Evolutionary conservation across 805 yeast genomes (phyloP), one percentile per base, ranked within the genome.

Genomic region (Jamesozyma hellenica): DNA sequence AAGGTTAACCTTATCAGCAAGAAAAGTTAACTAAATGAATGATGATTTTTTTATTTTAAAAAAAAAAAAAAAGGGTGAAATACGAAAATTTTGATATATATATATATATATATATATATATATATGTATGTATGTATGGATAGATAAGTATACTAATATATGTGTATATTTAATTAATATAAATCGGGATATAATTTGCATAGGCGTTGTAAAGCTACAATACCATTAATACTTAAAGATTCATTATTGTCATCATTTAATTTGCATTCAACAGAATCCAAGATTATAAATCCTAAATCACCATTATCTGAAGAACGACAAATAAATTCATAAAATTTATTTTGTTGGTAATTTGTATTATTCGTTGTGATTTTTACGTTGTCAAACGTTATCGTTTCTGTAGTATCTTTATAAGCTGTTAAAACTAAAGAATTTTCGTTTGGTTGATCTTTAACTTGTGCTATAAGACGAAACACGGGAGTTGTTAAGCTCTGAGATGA

Each of bases 1-100:
- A 21, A 70, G 75, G 53, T 65, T 76, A 36, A 41, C 57, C 14
- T 44, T 58, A 32, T 47, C 60, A 16, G 53, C 55, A 8, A 52
- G 61, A 40, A 58, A 58, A 42, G 33, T 53, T 17, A 56, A 57
- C 35, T 34, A 41, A 15, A 17, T 18, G 23, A 10, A 1, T 9
- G 11, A 16, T 9, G n/a, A 16, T 4, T 29, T 27, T 4, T 14
- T 19, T 16, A 13, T 21, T n/a, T 28, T 30, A n/a, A 15, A 29
- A 15, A 29, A 11, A 10, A 27, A 27, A 27, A 12, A 15, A 28
- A 38, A 32, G 17, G 28, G 14, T 10, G 21, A 36, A n/a, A 32
- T 28, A 40, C 12, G 9, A 14, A 34, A n/a, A 36, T 23, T 26
- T 37, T 27, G 18, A 26, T 21, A 40, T 27, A 23, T 38, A 32